Percentiles rank a stretch among this genome's conserved stretches.
phyloP scores from a whole-genome alignment of 805 yeast genomes.

The Torulaspora delbrueckii region DNA sequence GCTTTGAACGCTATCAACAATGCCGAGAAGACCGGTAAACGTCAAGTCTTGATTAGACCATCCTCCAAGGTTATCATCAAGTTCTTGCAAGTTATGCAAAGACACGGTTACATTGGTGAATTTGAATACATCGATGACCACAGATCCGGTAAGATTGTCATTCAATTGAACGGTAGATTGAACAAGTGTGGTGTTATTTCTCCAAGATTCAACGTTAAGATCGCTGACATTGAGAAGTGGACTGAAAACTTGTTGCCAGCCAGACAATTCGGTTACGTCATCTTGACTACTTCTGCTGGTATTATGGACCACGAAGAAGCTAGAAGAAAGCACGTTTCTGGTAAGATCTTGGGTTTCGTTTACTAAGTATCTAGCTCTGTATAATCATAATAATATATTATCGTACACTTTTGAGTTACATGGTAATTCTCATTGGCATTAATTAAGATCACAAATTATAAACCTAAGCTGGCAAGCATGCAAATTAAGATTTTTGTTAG shows the following conservation, averaged over 20 bases:
- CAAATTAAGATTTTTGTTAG: too few species aligned
- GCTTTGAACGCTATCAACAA: conserved; percentile 97
- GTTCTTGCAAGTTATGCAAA: conserved; percentile 95
- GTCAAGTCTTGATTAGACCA: conserved; percentile 97
- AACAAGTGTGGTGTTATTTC: conserved; percentile 99
- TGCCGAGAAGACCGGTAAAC: conserved; percentile 98
- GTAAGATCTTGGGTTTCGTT: conserved; percentile 97
- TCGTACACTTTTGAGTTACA: neutral
- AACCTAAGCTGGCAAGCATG: too few species aligned
- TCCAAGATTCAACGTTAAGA: conserved; percentile 97
- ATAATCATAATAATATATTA: neutral
- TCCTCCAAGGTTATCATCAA: conserved; percentile 97
- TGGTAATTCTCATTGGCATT: too few species aligned
- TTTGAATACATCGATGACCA: conserved; percentile 98
- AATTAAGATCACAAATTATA: too few species aligned
- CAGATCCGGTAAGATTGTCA: conserved; percentile 97
- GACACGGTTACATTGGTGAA: conserved; percentile 98
- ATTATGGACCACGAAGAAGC: conserved; percentile 99
- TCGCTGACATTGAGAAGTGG: conserved; percentile 96
- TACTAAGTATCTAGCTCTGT: conserved; percentile 48
- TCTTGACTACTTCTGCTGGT: conserved; percentile 98
- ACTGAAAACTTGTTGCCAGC: conserved; percentile 97
- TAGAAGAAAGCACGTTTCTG: conserved; percentile 99
- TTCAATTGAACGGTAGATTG: conserved; percentile 95
- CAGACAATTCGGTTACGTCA: conserved; percentile 97